Conservation (phyloP, 176 grass and related monocot species). For the Oryza glaberrima region DNA sequence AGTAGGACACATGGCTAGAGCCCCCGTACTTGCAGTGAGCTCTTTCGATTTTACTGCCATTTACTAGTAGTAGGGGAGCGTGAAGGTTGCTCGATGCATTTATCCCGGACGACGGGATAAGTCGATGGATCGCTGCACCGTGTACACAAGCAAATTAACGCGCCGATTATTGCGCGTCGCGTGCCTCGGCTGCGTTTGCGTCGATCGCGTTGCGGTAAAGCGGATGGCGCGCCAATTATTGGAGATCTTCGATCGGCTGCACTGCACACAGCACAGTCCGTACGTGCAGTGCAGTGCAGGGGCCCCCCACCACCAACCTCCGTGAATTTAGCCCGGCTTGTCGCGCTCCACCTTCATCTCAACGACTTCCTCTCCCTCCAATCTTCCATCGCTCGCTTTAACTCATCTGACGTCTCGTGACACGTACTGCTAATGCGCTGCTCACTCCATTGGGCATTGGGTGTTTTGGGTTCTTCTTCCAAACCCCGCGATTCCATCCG, state of each 20-base stretch:
- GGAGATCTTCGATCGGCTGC: not conserved
- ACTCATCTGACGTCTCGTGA: not conserved
- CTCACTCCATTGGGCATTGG: not conserved
- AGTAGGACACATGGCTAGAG: not conserved
- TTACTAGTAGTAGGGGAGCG: not conserved
- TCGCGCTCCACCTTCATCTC: not conserved
- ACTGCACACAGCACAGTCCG: not conserved
- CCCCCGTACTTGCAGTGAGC: not conserved
- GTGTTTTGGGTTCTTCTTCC: not conserved
- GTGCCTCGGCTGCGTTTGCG: too few relatives aligned
- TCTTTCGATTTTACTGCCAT: not conserved
- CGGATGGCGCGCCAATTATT: not conserved
- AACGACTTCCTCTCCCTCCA: not conserved
- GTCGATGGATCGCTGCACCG: too few relatives aligned
- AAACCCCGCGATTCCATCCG: not conserved
- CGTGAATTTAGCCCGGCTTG: slow-evolving; percentile 26
- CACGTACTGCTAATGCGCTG: not conserved
- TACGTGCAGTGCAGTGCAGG: not conserved
- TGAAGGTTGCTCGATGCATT: not conserved
- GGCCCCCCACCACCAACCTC: slow-evolving; percentile 13
- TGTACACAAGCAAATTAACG: too few relatives aligned
- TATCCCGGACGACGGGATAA: too few relatives aligned
- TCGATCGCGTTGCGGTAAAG: too few relatives aligned
- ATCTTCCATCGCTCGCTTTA: not conserved
- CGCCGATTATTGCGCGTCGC: too few relatives aligned